Conservation (phyloP, 2,329 filamentous ascomycete species). For the Fusarium luffae region DNA sequence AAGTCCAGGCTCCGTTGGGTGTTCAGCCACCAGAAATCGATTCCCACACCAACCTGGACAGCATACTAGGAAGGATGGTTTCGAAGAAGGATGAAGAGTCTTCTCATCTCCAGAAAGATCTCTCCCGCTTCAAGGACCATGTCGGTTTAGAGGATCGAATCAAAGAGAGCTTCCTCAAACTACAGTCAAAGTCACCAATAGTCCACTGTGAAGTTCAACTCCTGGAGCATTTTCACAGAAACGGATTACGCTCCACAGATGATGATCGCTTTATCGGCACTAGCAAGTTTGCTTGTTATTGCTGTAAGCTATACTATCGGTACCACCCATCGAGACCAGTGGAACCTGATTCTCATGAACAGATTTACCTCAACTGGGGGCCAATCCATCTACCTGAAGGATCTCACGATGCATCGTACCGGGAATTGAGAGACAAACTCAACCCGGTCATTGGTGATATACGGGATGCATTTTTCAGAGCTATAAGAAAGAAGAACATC, state of each 20-base stretch:
- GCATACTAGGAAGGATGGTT: background rate
- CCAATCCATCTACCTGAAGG: background rate
- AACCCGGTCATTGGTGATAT: background rate
- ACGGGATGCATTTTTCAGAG: background rate
- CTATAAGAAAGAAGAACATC: background rate
- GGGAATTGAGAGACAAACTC: background rate
- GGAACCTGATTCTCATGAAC: background rate
- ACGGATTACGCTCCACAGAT: background rate
- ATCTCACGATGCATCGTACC: background rate
- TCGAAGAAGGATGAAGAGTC: background rate
- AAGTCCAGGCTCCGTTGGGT: background rate
- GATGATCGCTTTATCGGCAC: constrained; percentile 1
- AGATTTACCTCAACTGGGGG: constrained; percentile 1
- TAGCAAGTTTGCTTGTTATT: background rate
- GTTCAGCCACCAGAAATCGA: background rate
- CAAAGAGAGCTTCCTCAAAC: background rate
- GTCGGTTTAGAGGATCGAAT: background rate
- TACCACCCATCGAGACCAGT: background rate
- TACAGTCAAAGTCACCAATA: background rate
- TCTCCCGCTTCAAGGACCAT: background rate
- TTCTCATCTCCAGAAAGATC: background rate
- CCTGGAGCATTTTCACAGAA: background rate
- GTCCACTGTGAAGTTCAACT: background rate
- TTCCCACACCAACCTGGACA: background rate
- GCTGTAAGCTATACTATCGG: background rate